phyloP scores from a whole-genome alignment of 1,139 yeast genomes.

The Hemisphaericaspora lyxosophila region DNA sequence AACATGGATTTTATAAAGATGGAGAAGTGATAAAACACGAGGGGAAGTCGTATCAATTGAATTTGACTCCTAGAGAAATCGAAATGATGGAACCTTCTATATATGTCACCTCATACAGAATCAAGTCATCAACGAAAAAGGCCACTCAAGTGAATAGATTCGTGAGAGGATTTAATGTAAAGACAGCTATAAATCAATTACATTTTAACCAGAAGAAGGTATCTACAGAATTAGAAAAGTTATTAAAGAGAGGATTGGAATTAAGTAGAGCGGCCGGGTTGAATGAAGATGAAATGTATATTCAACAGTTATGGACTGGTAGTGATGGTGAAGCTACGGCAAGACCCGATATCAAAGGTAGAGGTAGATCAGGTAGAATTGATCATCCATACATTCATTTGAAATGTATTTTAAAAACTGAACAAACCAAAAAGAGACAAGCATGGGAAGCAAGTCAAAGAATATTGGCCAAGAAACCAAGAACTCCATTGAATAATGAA shows the following conservation, averaged over 20 bases:
- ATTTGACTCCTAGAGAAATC: slow-evolving; percentile 63
- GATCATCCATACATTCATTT: slow-evolving; percentile 79
- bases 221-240: slow-evolving; percentile 74
- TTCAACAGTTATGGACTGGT: slow-evolving; percentile 89
- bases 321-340: slow-evolving; percentile 76
- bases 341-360: slow-evolving; percentile 82
- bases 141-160: slow-evolving; percentile 80
- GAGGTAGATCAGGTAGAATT: slow-evolving; percentile 85
- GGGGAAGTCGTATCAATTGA: slow-evolving; percentile 55
- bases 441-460: slow-evolving; percentile 56
- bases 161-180: slow-evolving; percentile 66
- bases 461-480: slow-evolving; percentile 44
- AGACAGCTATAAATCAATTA: slow-evolving; percentile 86
- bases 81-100: slow-evolving; percentile 83
- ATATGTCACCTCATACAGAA: slow-evolving; percentile 71
- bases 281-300: slow-evolving; percentile 61
- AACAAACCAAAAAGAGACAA: slow-evolving; percentile 59
- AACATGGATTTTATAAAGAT: slow-evolving; percentile 76
- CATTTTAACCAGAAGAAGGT: slow-evolving; percentile 84
- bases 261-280: slow-evolving; percentile 65
- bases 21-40: slow-evolving; percentile 51
- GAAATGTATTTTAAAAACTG: slow-evolving; percentile 69
- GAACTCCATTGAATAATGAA: slow-evolving; percentile 43
- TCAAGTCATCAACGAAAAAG: slow-evolving; percentile 85
- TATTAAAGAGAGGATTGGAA: slow-evolving; percentile 69